Percentiles rank a stretch among this genome's conserved stretches.
Conservation (phyloP, 495 filamentous ascomycete genomes). For the Aspergillus conjunctus region DNA sequence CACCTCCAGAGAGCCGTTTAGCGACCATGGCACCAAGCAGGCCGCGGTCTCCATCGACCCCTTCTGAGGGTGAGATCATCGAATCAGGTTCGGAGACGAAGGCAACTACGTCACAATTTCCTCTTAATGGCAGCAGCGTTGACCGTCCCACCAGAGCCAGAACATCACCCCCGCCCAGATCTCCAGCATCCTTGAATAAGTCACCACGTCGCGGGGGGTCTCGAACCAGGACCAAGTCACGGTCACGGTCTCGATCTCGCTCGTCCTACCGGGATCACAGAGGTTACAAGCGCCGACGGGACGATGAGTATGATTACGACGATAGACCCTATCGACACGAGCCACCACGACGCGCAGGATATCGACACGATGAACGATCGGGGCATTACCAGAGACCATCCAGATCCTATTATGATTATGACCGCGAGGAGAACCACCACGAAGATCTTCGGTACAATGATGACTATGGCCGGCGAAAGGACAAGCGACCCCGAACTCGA, state of each 20-base stretch:
- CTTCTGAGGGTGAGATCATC: slow-evolving; percentile 84
- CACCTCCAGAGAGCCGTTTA: background rate
- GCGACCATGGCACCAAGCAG: slow-evolving; percentile 40
- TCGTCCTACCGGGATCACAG: slow-evolving; percentile 50
- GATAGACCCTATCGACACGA: slow-evolving; percentile 53
- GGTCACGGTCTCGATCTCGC: slow-evolving; percentile 43
- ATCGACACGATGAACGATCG: slow-evolving; percentile 40
- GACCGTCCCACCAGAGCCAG: slow-evolving; percentile 69
- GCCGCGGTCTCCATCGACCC: slow-evolving; percentile 52
- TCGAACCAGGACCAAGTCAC: slow-evolving; percentile 35
- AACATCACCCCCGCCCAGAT: slow-evolving; percentile 51
- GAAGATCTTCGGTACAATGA: slow-evolving; percentile 56
- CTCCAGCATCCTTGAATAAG: slow-evolving; percentile 47
- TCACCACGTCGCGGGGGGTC: slow-evolving; percentile 47
- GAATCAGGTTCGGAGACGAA: slow-evolving; percentile 69
- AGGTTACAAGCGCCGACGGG: slow-evolving; percentile 68
- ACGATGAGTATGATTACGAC: slow-evolving; percentile 53
- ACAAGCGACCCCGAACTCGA: slow-evolving; percentile 67
- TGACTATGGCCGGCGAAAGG: slow-evolving; percentile 57
- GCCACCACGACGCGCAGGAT: slow-evolving; percentile 41
- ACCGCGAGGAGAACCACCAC: slow-evolving; percentile 56
- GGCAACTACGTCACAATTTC: slow-evolving; percentile 77
- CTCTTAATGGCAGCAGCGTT: slow-evolving; percentile 73
- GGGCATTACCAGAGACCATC: slow-evolving; percentile 34
- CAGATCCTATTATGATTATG: slow-evolving; percentile 65